These are phyloP conservation scores for Populus alba DNA, from an alignment of 345 rosid genomes.

Conservation along the genomic window DNA sequence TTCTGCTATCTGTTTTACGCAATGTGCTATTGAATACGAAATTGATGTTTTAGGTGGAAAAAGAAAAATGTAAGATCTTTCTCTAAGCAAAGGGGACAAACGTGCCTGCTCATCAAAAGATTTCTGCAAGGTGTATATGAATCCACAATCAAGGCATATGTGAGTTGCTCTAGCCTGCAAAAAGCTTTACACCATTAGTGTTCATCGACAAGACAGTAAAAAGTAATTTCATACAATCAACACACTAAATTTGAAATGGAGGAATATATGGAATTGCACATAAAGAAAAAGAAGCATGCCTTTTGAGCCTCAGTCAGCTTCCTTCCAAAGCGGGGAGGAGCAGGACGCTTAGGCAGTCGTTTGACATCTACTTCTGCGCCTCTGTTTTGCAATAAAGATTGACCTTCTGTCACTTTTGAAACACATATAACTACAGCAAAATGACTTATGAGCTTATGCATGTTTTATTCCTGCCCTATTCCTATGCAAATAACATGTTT, in stretches of 20 bases:
- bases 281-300: slow-evolving; percentile 31
- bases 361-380: slow-evolving; percentile 89
- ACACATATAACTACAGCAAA: not conserved
- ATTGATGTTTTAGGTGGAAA: not conserved
- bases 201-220: not conserved
- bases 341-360: slow-evolving; percentile 82
- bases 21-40: too few species aligned
- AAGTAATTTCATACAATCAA: not conserved
- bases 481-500: too few species aligned
- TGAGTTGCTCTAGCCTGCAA: slow-evolving; percentile 88
- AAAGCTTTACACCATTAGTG: slow-evolving; percentile 1
- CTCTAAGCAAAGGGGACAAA: not conserved
- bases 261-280: not conserved
- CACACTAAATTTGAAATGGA: not conserved
- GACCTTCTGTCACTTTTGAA: not conserved
- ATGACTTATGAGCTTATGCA: not conserved
- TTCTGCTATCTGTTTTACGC: too few species aligned
- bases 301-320: slow-evolving; percentile 88
- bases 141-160: slow-evolving; percentile 96
- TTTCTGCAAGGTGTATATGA: slow-evolving; percentile 68
- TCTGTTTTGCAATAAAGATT: slow-evolving; percentile 35
- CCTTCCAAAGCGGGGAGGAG: slow-evolving; percentile 94
- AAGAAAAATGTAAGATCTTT: not conserved
- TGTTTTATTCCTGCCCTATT: not conserved
- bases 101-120: slow-evolving; percentile 87